Conservation (phyloP, 2,329 filamentous ascomycete species). For the Whalleya microplaca region DNA sequence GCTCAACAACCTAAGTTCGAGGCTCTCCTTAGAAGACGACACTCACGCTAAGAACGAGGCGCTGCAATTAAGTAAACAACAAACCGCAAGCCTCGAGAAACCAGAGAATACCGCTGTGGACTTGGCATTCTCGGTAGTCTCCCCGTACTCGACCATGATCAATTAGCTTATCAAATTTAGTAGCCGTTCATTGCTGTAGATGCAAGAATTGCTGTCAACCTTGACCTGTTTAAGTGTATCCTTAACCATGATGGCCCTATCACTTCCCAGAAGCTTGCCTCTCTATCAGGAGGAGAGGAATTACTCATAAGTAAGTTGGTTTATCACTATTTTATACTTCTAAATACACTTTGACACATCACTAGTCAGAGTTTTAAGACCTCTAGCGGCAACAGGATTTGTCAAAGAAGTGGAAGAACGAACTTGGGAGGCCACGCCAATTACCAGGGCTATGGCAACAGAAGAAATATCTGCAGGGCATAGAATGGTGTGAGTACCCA, state of each 20-base stretch:
- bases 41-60: conserved; percentile 7
- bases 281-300: conserved; percentile 29
- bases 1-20: conserved; percentile 11
- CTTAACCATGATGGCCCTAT: conserved; percentile 10
- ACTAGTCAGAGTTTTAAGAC: conserved; percentile 28
- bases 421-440: conserved; percentile 28
- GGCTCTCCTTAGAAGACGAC: conserved; percentile 1
- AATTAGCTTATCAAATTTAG: neutral
- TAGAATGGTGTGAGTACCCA: conserved; percentile 30
- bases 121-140: conserved; percentile 20
- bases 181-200: conserved; percentile 30
- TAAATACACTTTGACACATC: neutral
- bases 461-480: conserved; percentile 33
- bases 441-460: conserved; percentile 33
- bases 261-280: conserved; percentile 26
- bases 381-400: conserved; percentile 28
- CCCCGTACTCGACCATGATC: too few species aligned
- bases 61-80: conserved; percentile 6
- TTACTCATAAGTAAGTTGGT: conserved; percentile 28
- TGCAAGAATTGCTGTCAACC: conserved; percentile 27
- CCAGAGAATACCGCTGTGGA: conserved; percentile 20
- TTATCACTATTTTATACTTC: neutral
- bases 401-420: conserved; percentile 30
- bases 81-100: conserved; percentile 17
- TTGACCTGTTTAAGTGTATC: conserved; percentile 33